These are phyloP conservation scores for Argentina anserina DNA, from an alignment of 306 rosid species.

Conservation along the genomic window DNA sequence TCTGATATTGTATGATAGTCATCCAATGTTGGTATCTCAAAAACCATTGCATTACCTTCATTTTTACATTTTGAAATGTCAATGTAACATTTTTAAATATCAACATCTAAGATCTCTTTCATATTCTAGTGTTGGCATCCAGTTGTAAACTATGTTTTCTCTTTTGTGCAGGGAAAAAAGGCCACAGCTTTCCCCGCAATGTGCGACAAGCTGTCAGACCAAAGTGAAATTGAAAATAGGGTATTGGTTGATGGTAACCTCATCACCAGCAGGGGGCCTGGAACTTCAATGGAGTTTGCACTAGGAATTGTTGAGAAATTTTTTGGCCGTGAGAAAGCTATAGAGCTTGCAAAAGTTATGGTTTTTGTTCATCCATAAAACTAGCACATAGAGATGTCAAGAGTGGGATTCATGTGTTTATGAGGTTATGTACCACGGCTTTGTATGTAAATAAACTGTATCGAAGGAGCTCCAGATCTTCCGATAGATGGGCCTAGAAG, in stretches of 20 bases:
- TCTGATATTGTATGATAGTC: neutral
- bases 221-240: slow-evolving; percentile 67
- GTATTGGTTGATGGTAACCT: slow-evolving; percentile 81
- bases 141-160: slow-evolving; percentile 7
- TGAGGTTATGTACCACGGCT: neutral
- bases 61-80: neutral
- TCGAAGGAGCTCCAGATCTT: neutral
- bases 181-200: slow-evolving; percentile 82
- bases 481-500: too few species aligned
- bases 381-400: neutral
- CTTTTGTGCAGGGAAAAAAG: slow-evolving; percentile 53
- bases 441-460: neutral
- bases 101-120: neutral
- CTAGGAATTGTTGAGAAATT: slow-evolving; percentile 78
- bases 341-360: slow-evolving; percentile 52
- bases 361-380: slow-evolving; percentile 38
- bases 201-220: slow-evolving; percentile 66
- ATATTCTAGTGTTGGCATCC: neutral
- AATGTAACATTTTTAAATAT: neutral
- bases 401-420: neutral
- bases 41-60: neutral
- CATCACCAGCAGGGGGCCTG: slow-evolving; percentile 89
- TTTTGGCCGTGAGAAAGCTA: slow-evolving; percentile 52
- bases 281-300: slow-evolving; percentile 74
- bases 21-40: neutral